These are phyloP conservation scores for Trichoderma atroviride DNA, from an alignment of 2,329 filamentous ascomycete species.

Conservation along the genomic window DNA sequence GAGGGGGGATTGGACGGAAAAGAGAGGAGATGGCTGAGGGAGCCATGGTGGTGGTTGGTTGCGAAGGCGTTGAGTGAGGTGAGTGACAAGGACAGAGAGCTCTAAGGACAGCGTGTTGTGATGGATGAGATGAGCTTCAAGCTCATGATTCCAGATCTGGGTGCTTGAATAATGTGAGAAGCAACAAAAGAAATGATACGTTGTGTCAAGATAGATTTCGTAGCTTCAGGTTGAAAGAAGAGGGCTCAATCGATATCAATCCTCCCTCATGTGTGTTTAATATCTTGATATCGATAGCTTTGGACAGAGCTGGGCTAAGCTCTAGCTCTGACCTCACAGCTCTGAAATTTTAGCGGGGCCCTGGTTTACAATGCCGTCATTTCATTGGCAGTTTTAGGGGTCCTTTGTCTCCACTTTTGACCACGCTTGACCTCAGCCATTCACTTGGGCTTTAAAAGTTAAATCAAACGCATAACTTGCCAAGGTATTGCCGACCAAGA, in stretches of 20 bases:
- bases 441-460: not conserved
- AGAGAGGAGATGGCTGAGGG: constrained; percentile 32
- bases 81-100: not conserved
- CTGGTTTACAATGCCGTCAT: not conserved
- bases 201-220: no score
- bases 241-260: not conserved
- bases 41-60: constrained; percentile 16
- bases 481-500: not conserved
- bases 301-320: not conserved
- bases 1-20: constrained; percentile 48
- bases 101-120: constrained; percentile 25
- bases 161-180: not conserved
- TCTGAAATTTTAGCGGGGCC: constrained; percentile 1
- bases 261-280: not conserved
- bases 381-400: constrained; percentile 3
- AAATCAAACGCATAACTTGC: not conserved
- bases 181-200: not conserved
- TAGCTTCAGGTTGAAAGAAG: not conserved
- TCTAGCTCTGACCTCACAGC: constrained; percentile 16
- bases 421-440: constrained; percentile 1
- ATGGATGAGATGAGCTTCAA: not conserved
- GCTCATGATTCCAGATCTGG: constrained; percentile 4
- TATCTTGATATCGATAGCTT: not conserved
- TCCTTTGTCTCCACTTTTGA: constrained; percentile 14
- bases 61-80: constrained; percentile 26